These are phyloP conservation scores for Millerago galiae DNA, from an alignment of 805 yeast genomes.

Conservation along the genomic window DNA sequence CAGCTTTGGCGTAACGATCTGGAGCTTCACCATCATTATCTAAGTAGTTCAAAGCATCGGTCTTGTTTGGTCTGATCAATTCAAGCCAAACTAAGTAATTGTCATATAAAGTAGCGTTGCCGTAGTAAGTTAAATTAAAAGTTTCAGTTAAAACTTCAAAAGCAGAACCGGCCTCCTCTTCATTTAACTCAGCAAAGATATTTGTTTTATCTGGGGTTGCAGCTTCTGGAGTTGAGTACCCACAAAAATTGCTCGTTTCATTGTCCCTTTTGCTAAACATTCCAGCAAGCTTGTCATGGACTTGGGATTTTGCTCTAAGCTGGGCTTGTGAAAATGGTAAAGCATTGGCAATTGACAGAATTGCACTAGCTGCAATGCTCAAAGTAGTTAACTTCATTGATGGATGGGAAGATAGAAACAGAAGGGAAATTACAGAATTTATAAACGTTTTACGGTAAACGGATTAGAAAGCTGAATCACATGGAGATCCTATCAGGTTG, in stretches of 20 bases:
- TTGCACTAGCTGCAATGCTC: neutral
- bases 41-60: constrained; percentile 21
- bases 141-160: constrained; percentile 10
- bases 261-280: neutral
- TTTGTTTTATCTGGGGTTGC: constrained; percentile 15
- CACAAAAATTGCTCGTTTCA: neutral
- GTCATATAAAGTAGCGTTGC: constrained; percentile 18
- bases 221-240: constrained; percentile 10
- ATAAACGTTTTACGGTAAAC: too few species aligned
- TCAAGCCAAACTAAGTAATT: constrained; percentile 22
- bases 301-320: neutral
- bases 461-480: too few species aligned
- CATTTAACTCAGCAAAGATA: constrained; percentile 19
- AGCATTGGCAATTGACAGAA: neutral
- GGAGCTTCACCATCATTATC: constrained; percentile 19
- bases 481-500: too few species aligned
- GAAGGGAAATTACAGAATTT: too few species aligned
- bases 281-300: neutral
- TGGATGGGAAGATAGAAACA: too few species aligned
- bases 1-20: constrained; percentile 18
- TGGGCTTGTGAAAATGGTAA: constrained; percentile 1
- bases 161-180: constrained; percentile 16
- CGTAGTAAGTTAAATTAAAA: constrained; percentile 16
- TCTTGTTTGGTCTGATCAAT: constrained; percentile 22
- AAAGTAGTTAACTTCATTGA: constrained; percentile 1